Conservation (phyloP, 176 grass and related monocot genomes). For the Zoysia japonica region DNA sequence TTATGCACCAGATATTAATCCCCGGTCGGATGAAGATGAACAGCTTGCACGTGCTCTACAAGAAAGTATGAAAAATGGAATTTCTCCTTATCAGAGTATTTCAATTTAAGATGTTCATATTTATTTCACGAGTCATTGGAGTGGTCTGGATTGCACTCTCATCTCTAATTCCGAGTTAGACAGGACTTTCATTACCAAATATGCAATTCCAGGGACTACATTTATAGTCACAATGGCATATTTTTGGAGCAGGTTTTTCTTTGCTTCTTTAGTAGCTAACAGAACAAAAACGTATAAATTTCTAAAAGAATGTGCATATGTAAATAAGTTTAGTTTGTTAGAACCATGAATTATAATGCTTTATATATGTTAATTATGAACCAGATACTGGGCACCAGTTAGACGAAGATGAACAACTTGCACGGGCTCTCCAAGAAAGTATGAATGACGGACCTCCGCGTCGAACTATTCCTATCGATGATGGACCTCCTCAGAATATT, state of each 20-base stretch:
- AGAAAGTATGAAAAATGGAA: conserved; percentile 73
- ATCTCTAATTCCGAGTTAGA: not conserved
- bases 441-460: conserved; percentile 61
- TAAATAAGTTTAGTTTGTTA: conserved; percentile 27
- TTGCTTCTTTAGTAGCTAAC: conserved; percentile 15
- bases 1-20: conserved; percentile 32
- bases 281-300: conserved; percentile 5
- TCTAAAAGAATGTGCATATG: conserved; percentile 25
- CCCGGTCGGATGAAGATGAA: conserved; percentile 73
- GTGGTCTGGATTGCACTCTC: not conserved
- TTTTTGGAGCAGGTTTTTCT: not conserved
- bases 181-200: not conserved
- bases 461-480: conserved; percentile 43
- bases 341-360: conserved; percentile 24
- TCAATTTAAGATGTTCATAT: conserved; percentile 20
- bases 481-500: conserved; percentile 50
- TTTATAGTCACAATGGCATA: not conserved
- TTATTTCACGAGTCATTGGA: conserved; percentile 3
- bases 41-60: conserved; percentile 75
- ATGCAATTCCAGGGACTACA: not conserved
- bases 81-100: conserved; percentile 38
- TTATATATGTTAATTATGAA: conserved; percentile 30
- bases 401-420: conserved; percentile 83
- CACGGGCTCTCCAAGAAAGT: conserved; percentile 85
- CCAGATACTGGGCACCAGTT: conserved; percentile 42